These are phyloP conservation scores for Clonostachys byssicola DNA, from an alignment of 2,329 filamentous ascomycete genomes.

Conservation along the genomic window DNA sequence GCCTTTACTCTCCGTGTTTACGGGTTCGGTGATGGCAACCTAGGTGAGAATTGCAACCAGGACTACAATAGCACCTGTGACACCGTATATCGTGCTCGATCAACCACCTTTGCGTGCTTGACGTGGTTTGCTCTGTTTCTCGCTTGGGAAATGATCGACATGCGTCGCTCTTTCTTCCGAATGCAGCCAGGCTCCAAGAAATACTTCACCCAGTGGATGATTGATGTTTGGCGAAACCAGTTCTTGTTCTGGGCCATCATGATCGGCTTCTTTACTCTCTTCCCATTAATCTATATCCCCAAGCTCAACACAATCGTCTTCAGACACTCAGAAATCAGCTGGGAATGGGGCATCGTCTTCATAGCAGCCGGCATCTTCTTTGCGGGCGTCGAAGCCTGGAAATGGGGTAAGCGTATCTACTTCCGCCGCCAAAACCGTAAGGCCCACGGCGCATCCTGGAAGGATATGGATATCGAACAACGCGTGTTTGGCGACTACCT, in stretches of 20 bases:
- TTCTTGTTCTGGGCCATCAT: slow-evolving; percentile 65
- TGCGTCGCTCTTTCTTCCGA: slow-evolving; percentile 70
- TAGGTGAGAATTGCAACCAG: slow-evolving; percentile 59
- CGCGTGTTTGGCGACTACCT: slow-evolving; percentile 32
- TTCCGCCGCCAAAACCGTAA: slow-evolving; percentile 18
- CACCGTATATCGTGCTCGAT: slow-evolving; percentile 65
- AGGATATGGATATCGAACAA: slow-evolving; percentile 31
- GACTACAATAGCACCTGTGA: slow-evolving; percentile 49
- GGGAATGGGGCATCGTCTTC: slow-evolving; percentile 62
- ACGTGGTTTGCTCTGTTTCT: slow-evolving; percentile 76
- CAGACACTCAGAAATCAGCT: slow-evolving; percentile 55
- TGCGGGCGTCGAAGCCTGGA: slow-evolving; percentile 53
- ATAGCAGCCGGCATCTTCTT: slow-evolving; percentile 51
- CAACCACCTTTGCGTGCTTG: slow-evolving; percentile 69
- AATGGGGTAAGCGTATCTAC: slow-evolving; percentile 48
- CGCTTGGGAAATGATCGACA: slow-evolving; percentile 74
- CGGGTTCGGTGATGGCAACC: slow-evolving; percentile 55
- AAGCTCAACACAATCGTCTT: slow-evolving; percentile 56
- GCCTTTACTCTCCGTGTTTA: slow-evolving; percentile 63
- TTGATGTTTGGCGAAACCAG: slow-evolving; percentile 67
- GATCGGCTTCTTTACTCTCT: slow-evolving; percentile 41
- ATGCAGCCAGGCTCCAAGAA: slow-evolving; percentile 61
- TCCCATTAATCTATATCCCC: slow-evolving; percentile 53
- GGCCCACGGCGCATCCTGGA: slow-evolving; percentile 19
- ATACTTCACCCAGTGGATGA: slow-evolving; percentile 62